Evolutionary conservation across 1,139 yeast genomes (phyloP), one percentile per base, ranked within the genome.

Genomic region (Magnusiomyces tetraspermus): DNA sequence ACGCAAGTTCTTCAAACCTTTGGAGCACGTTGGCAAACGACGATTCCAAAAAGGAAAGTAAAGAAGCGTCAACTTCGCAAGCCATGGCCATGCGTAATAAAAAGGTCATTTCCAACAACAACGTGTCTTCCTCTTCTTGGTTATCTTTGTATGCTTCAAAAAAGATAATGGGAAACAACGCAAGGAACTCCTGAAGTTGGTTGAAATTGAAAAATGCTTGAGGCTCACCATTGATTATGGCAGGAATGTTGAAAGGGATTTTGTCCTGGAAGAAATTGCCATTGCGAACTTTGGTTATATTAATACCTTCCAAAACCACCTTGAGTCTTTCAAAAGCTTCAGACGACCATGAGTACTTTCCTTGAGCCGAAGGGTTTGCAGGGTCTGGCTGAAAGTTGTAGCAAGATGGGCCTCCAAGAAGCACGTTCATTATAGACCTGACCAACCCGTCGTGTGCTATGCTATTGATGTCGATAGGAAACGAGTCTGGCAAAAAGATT

Each of bases 401-500:
- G 26, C 46, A 43, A 8, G 22, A 19, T 5, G 46, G 46, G 17
- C 46, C 46, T 3, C 46, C 46, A 15, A 43, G 19, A 17, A 43
- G 33, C n/a, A 43, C 23, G 28, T 43, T 43, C 33, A 43, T 13
- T 8, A 28, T 6, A 8, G 46, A 26, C 10, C 46, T 17, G 5
- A 43, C 23, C 21, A 43, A 21, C 2, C 46, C 46, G 33, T 43
- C 26, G 5, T 26, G 33, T 15, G 36, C 33, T 11, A 43, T 28
- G 22, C 36, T 43, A 10, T 11, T n/a, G 11, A 43, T 30, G 17
- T 43, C 46, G n/a, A 28, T 6, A 3, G 46, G 46, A 17, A 43
- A 43, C 17, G 46, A 43, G 6, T 43, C 46, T 2, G 46, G 46
- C 15, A 43, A 17, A 17, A 30, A 43, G n/a, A 43, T 43, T 3